Conservation (phyloP, 495 filamentous ascomycete species). For the Pyrenula aspistea region DNA sequence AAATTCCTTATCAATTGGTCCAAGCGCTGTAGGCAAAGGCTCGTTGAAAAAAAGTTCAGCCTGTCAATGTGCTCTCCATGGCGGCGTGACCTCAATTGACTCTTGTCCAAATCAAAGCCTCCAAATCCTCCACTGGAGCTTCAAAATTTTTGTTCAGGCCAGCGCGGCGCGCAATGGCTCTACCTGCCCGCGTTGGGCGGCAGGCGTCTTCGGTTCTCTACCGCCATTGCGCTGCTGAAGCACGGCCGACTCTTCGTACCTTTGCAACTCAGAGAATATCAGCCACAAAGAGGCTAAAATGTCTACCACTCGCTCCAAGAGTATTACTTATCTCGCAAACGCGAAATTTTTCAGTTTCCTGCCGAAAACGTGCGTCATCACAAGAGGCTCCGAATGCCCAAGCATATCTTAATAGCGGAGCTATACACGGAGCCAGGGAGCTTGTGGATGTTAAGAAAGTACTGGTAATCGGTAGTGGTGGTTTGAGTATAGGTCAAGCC, state of each 20-base stretch:
- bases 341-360: slow-evolving; percentile 30
- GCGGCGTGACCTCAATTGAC: background rate
- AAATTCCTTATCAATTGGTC: background rate
- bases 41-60: background rate
- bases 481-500: slow-evolving; percentile 90
- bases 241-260: slow-evolving; percentile 26
- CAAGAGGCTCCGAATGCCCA: slow-evolving; percentile 72
- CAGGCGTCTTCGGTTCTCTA: slow-evolving; percentile 30
- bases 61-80: background rate
- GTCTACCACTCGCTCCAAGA: slow-evolving; percentile 25
- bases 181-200: slow-evolving; percentile 38
- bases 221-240: slow-evolving; percentile 31
- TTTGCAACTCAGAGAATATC: slow-evolving; percentile 29
- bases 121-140: background rate
- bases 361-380: slow-evolving; percentile 22
- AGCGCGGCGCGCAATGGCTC: slow-evolving; percentile 34
- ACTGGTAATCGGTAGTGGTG: slow-evolving; percentile 83
- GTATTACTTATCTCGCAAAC: slow-evolving; percentile 30
- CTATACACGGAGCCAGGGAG: slow-evolving; percentile 57
- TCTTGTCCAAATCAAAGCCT: background rate
- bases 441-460: slow-evolving; percentile 93
- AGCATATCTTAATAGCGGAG: slow-evolving; percentile 79
- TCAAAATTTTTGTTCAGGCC: background rate
- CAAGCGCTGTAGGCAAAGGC: background rate
- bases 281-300: slow-evolving; percentile 24